Base-by-base conservation (phyloP, 306 rosid species). In the Mimosa bimucronata region DNA sequence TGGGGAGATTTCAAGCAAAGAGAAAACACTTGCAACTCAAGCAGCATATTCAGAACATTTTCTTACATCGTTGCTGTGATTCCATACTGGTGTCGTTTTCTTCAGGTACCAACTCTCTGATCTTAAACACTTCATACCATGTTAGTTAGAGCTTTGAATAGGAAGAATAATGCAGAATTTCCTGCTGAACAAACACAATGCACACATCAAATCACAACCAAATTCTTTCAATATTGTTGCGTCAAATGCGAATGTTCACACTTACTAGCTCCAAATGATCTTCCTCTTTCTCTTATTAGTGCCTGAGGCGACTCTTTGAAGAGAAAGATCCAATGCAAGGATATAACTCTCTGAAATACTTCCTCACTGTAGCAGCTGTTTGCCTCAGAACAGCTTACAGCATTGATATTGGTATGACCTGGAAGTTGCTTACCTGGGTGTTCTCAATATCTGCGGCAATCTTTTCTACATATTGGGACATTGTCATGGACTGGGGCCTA, bases 401-500 rank as follows among this genome's bases (percentile, higher is more conserved):
- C 61, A 74, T 86, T 25, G 30, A 87, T 50, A 19, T 38, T 0
- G 85, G 85, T 19, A 62, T 66, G 57, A 41, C 74, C 37, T 89
- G 88, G 91, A 78, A 65, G 68, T 57, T 82, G 23, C 40, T 87
- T 28, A 88, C 93, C 0, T 82, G 86, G 81, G 15, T 81, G 1
- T 81, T 87, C 87, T 87, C 97, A 6, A 26, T 82, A 44, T 21
- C 75, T 42, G 90, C 97, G 41, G 88, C 93, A 71, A 8, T 86
- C 25, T 57, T 77, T 28, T 57, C 89, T 50, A 90, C 88, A 9
- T 92, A 90, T 34, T 92, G 94, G 97, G 93, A 92, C 84, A 80
- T 92, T 52, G 84, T 85, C 50, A 72, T 85, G 2, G 97, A 92
- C 80, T 92, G 97, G 94, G 94, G 93, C 31, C 97, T 92, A 41